Base-by-base conservation (phyloP, 1,284 basidiomycete species). In the Boletus albobrunnescens region DNA sequence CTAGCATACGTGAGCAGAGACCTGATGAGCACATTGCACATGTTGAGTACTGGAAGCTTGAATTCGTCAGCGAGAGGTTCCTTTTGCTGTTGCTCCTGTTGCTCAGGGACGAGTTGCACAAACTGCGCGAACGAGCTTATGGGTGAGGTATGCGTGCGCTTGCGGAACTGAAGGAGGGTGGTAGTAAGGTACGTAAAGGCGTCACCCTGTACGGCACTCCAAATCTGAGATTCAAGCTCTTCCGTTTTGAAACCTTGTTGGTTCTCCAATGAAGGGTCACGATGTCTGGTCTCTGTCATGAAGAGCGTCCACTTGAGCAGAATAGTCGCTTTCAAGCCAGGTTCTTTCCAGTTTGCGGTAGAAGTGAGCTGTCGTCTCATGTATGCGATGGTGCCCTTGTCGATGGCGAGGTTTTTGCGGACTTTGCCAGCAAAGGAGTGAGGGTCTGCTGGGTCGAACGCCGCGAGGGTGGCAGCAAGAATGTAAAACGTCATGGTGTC, bases 221-320 rank as follows among this genome's bases (percentile, higher is more conserved):
- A 86, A 17, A 93, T 79, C 53, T 90, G 82, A 3, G 79, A 79
- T 64, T 94, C 91, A 33, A 94, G 76, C 45, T 87, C 80, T 44
- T 88, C 84, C 2, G 86, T 83, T 50, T 79, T 82, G 66, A 92
- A 87, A 0, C 84, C 84, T 12, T 72, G 71, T 30, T 71, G 73
- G 53, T 75, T 78, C 63, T 84, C 87, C 38, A 94, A 67, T 7
- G 75, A 71, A 0, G 81, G 70, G 55, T 91, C 82, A 17, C 79
- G 76, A 58, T 84, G 81, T 20, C 90, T 74, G 5, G 81, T 78
- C 46, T 90, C 84, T 1, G 87, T 83, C 56, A 91, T 75, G 67
- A 88, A 92, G 46, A 94, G 72, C 0, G 90, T 87, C 91, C 92
- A 96, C 57, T 92, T 88, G 26, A 98, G 76, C 10, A 87, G 70